These are phyloP conservation scores for Penicillium hesseltinei DNA, from an alignment of 2,329 filamentous ascomycete species.

Conservation along the genomic window DNA sequence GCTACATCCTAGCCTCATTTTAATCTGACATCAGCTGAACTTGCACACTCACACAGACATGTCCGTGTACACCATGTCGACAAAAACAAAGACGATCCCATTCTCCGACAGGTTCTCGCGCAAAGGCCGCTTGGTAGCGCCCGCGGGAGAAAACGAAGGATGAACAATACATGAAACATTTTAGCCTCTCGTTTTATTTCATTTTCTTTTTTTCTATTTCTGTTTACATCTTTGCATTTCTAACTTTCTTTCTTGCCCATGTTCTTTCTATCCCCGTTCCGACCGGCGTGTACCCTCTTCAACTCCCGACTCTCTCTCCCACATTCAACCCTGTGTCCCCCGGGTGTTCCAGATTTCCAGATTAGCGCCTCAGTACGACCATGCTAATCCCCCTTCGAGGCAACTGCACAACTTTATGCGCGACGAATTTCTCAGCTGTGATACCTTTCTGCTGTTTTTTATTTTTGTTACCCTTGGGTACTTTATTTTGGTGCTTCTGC, in stretches of 20 bases:
- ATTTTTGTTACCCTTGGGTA: neutral
- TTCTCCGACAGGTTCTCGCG: constrained; percentile 76
- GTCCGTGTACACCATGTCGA: constrained; percentile 90
- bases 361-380: constrained; percentile 7
- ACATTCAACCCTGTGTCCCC: neutral
- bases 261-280: neutral
- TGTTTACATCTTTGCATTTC: neutral
- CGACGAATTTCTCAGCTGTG: constrained; percentile 21
- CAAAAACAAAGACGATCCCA: constrained; percentile 81
- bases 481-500: constrained; percentile 11
- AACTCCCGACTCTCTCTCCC: too few relatives aligned
- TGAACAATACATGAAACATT: constrained; percentile 18
- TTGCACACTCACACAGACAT: constrained; percentile 59
- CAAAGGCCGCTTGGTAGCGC: constrained; percentile 82
- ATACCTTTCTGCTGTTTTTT: constrained; percentile 18
- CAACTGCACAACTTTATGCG: constrained; percentile 15
- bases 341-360: constrained; percentile 6
- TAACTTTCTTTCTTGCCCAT: neutral
- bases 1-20: constrained; percentile 1
- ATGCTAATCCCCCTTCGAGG: neutral
- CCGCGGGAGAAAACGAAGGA: constrained; percentile 71
- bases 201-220: neutral
- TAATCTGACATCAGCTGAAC: constrained; percentile 1
- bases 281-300: constrained; percentile 1
- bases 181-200: neutral